phyloP scores from a whole-genome alignment of 768 basidiomycete genomes.

The Symmetrospora coprosmae region DNA sequence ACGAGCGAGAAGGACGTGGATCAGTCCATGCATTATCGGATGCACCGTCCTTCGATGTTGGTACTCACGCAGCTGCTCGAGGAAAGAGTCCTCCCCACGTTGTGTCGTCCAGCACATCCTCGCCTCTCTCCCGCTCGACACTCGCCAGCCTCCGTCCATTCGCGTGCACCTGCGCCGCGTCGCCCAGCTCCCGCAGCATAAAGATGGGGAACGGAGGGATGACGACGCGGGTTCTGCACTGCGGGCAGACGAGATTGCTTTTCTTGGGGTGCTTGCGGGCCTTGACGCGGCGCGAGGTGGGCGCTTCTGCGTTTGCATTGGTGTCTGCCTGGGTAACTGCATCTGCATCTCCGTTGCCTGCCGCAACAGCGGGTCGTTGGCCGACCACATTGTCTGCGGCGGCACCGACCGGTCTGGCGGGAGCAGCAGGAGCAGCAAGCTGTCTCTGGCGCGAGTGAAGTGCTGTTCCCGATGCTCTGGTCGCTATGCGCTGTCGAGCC shows the following conservation, averaged over 20 bases:
- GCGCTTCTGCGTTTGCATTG: no score
- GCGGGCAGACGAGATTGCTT: conserved; percentile 12
- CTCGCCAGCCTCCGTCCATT: neutral
- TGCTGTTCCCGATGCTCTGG: neutral
- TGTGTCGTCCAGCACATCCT: neutral
- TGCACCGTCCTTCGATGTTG: no score
- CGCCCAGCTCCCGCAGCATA: neutral
- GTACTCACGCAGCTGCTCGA: neutral
- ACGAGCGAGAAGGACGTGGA: no score
- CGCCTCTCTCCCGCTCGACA: neutral
- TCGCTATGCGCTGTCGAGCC: neutral
- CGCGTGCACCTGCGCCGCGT: neutral
- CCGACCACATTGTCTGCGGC: neutral
- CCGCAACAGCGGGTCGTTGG: neutral
- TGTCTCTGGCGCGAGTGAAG: neutral
- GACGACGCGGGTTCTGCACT: neutral
- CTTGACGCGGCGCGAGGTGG: neutral
- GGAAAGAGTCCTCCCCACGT: conserved; percentile 17
- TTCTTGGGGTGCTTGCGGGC: neutral
- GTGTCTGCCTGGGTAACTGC: no score
- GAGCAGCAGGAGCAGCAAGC: neutral
- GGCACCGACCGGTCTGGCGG: neutral
- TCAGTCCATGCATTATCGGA: no score
- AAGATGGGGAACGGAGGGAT: conserved; percentile 17
- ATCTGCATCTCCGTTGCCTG: neutral